A percentile compares a stretch with the other conserved stretches of the same genome.
Evolutionary conservation across 179 eudicot genomes (phyloP).

Genomic region (Monotropa hypopitys): DNA sequence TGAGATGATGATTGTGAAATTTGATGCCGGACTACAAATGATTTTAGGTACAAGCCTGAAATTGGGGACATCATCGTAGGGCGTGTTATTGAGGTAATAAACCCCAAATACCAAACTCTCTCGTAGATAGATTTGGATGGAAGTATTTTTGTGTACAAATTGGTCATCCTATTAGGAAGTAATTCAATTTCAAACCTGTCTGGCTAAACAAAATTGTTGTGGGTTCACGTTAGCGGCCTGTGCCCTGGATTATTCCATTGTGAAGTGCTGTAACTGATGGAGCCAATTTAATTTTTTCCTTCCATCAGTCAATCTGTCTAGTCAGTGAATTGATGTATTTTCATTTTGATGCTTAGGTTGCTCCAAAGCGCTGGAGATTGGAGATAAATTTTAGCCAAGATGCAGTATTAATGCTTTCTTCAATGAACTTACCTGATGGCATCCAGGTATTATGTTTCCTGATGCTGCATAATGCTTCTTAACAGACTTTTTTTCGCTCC

Average conservation of each 20-base stretch:
- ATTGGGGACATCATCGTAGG: conserved; percentile 85
- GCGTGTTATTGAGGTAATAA: conserved; percentile 67
- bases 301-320: not conserved
- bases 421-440: conserved; percentile 81
- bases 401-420: conserved; percentile 86
- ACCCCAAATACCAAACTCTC: not conserved
- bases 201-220: not conserved
- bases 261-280: not conserved
- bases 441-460: conserved; percentile 45
- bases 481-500: no score
- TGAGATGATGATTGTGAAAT: not conserved
- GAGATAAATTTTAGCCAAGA: conserved; percentile 78
- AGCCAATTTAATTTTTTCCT: not conserved
- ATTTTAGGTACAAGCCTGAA: conserved; percentile 81
- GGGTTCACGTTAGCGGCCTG: not conserved
- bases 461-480: not conserved
- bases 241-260: not conserved
- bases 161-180: not conserved
- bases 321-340: not conserved
- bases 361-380: conserved; percentile 81
- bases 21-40: conserved; percentile 1
- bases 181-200: not conserved
- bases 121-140: not conserved
- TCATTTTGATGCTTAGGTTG: conserved; percentile 30
- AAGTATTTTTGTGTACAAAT: not conserved